Percentiles rank a stretch among this genome's conserved stretches.
Evolutionary conservation across 371 early-diverging fungal species (phyloP).

Genomic region (Coemansia sp.): DNA sequence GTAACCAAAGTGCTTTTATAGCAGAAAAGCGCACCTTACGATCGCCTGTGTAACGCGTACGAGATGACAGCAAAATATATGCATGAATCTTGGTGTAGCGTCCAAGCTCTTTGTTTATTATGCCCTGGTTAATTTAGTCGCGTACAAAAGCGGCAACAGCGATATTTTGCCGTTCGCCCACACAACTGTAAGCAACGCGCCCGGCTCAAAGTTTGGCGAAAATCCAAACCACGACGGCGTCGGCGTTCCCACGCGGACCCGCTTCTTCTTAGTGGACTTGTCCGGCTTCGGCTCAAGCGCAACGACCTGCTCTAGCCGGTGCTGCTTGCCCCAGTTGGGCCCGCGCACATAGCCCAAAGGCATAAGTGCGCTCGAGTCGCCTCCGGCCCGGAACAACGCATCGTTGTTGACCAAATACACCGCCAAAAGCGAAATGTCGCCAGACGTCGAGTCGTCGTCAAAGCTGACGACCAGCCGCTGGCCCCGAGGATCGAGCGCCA

Average conservation of each 20-base stretch:
- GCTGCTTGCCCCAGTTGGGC: conserved; percentile 49
- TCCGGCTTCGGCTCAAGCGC: not conserved
- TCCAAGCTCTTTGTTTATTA: not conserved
- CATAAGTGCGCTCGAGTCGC: conserved; percentile 30
- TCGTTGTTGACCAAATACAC: conserved; percentile 38
- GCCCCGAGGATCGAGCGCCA: conserved; percentile 55
- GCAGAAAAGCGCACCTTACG: too few relatives aligned
- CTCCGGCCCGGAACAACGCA: conserved; percentile 43
- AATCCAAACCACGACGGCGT: conserved; percentile 50
- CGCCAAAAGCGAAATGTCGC: conserved; percentile 38
- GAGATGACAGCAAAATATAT: not conserved
- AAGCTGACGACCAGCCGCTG: conserved; percentile 57
- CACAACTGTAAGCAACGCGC: conserved; percentile 53
- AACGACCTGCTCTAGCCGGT: not conserved
- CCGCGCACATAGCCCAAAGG: conserved; percentile 56
- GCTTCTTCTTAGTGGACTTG: conserved; percentile 32
- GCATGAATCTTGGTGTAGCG: not conserved
- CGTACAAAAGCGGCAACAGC: conserved; percentile 53
- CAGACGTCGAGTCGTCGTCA: conserved; percentile 50
- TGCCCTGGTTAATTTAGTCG: not conserved
- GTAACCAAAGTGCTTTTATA: not conserved
- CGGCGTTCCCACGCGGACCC: conserved; percentile 36
- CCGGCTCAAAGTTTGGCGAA: conserved; percentile 49
- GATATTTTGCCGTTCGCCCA: conserved; percentile 59
- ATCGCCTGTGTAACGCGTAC: not conserved